Base-by-base conservation (phyloP, 202 grass and related monocot genomes). In the Schoenoplectus tabernaemontani region DNA sequence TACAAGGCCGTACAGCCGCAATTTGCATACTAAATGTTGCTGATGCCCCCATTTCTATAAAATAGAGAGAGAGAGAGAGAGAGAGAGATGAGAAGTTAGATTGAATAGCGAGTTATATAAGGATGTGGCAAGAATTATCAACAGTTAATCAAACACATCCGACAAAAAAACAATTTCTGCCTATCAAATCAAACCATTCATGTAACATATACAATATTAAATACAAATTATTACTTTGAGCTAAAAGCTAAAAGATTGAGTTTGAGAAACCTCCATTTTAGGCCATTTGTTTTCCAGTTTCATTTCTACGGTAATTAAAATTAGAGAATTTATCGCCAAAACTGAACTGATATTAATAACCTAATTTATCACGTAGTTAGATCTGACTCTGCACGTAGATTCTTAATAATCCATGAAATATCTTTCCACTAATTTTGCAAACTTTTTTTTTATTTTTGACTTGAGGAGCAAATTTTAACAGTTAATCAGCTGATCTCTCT, bases 41-140 rank as follows among this genome's bases (percentile, higher is more conserved):
- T 36, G 82, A 86, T 58, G 88, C 79, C n/a, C 88, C 90, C 85
- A 97, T 97, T 11, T 28, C 71, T 44, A 83, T 83, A 43, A 76
- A 64, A 26, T 36, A n/a, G n/a, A n/a, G n/a, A n/a, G n/a, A n/a
- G n/a, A n/a, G n/a, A n/a, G n/a, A n/a, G n/a, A 58, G n/a, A 28
- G 36, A 9, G n/a, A 78, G 16, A 56, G 17, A 41, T 39, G 42
- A 65, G 48, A 70, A 47, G 13, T 44, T 17, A 81, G 34, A 42
- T 46, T 33, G n/a, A 47, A 2, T 59, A 54, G 54, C 32, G 68
- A 42, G n/a, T 12, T 51, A 8, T 9, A 65, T 41, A 13, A 11
- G 19, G 42, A 77, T 78, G 12, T 43, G 26, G 22, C 10, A 32
- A 17, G 16, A 57, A 68, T 22, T 66, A 53, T 43, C 39, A 82